Percentiles rank a stretch among this genome's conserved stretches.
These are phyloP conservation scores for apple (Malus domestica) DNA, from an alignment of 306 rosid genomes.

Conservation along the genomic window ASM211411v1 NC_041791.1:37111501-37112000, in stretches of 20 bases:
- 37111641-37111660: background rate
- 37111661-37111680: background rate
- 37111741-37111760: background rate
- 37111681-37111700: background rate
- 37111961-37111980: no score
- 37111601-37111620: background rate
- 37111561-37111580: conserved; percentile 1
- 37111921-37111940: no score
- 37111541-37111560: background rate
- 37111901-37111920: no score
- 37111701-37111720: background rate
- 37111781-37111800: no score
- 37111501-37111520: background rate
- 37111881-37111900: no score
- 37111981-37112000: no score
- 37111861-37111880: no score
- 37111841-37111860: no score
- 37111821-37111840: no score
- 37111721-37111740: background rate
- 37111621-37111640: background rate
- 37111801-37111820: no score
- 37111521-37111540: background rate
- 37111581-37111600: background rate
- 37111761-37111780: background rate
- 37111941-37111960: no score